phyloP scores from a whole-genome alignment of 129 eudicot genomes.

The Scalesia atractyloides region DNA sequence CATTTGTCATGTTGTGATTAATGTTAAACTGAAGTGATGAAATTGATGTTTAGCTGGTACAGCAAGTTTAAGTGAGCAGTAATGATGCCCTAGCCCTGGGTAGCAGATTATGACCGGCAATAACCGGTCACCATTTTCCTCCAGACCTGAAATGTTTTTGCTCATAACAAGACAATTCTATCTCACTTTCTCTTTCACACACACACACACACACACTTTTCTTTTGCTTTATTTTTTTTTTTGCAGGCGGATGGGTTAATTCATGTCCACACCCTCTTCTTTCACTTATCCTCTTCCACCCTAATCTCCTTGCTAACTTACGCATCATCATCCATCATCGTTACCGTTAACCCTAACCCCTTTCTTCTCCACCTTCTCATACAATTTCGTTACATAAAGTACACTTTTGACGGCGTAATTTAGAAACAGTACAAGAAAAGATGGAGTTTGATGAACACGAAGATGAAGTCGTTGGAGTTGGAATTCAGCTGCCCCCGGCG shows the following conservation, averaged over 20 bases:
- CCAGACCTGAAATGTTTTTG: slow-evolving; percentile 39
- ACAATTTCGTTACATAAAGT: neutral
- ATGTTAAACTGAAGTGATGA: neutral
- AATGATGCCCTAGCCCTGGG: slow-evolving; percentile 40
- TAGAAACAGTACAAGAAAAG: neutral
- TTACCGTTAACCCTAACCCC: slow-evolving; percentile 13
- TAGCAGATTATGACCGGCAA: slow-evolving; percentile 40
- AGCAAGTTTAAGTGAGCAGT: slow-evolving; percentile 4
- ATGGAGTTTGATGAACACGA: slow-evolving; percentile 77
- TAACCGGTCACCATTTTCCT: slow-evolving; percentile 34
- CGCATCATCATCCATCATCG: slow-evolving; percentile 27
- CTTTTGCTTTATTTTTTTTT: slow-evolving; percentile 23
- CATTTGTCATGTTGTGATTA: neutral
- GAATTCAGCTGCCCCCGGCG: slow-evolving; percentile 35
- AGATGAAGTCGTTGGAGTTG: slow-evolving; percentile 47
- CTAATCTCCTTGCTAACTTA: no score
- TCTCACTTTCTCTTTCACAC: slow-evolving; percentile 21
- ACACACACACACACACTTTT: slow-evolving; percentile 25
- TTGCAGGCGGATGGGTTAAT: slow-evolving; percentile 58
- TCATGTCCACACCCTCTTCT: slow-evolving; percentile 70
- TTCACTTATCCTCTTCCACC: slow-evolving; percentile 54
- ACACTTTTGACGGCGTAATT: neutral
- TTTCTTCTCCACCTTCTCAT: neutral
- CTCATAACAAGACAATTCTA: slow-evolving; percentile 40
- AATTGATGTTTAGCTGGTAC: neutral